phyloP scores from a whole-genome alignment of 768 basidiomycete species.

The Trametes villosa region DNA sequence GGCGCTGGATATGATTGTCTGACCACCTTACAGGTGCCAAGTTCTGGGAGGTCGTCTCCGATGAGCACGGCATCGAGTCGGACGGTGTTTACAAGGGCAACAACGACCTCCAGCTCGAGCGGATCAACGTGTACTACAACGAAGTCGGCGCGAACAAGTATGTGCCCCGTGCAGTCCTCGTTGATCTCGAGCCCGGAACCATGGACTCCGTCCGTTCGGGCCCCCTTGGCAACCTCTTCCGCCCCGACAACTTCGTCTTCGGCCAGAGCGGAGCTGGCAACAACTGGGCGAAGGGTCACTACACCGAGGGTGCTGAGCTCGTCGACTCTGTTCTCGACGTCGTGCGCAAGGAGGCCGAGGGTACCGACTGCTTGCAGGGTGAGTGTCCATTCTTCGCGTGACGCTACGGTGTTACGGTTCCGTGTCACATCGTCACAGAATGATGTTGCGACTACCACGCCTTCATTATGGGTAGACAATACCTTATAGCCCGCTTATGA shows the following conservation, averaged over 20 bases:
- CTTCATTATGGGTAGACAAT: too few relatives aligned
- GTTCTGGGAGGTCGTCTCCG: slow-evolving; percentile 98
- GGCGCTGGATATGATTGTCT: slow-evolving; percentile 13
- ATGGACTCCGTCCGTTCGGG: slow-evolving; percentile 93
- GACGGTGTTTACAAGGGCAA: slow-evolving; percentile 94
- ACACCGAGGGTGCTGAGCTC: slow-evolving; percentile 96
- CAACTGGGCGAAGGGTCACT: slow-evolving; percentile 99
- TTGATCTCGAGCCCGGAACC: slow-evolving; percentile 97
- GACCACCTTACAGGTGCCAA: slow-evolving; percentile 68
- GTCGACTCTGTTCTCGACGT: slow-evolving; percentile 98
- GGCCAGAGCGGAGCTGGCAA: slow-evolving; percentile 98
- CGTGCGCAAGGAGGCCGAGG: slow-evolving; percentile 98
- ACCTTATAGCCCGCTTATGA: too few relatives aligned
- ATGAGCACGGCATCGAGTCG: slow-evolving; percentile 95
- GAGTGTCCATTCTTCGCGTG: slow-evolving; percentile 28
- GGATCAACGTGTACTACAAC: slow-evolving; percentile 98
- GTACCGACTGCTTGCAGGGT: slow-evolving; percentile 96
- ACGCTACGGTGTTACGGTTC: slow-evolving; percentile 15
- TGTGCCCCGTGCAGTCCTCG: slow-evolving; percentile 95
- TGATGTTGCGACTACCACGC: too few relatives aligned
- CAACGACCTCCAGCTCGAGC: slow-evolving; percentile 95
- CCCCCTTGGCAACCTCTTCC: slow-evolving; percentile 90
- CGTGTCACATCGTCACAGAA: slow-evolving; percentile 20
- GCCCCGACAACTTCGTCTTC: slow-evolving; percentile 98
- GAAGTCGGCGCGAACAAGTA: slow-evolving; percentile 96